Percentiles rank a stretch among this genome's conserved stretches.
These are phyloP conservation scores for Pinus albicaulis DNA, from an alignment of 75 land plant genomes.

Conservation along the genomic window DNA sequence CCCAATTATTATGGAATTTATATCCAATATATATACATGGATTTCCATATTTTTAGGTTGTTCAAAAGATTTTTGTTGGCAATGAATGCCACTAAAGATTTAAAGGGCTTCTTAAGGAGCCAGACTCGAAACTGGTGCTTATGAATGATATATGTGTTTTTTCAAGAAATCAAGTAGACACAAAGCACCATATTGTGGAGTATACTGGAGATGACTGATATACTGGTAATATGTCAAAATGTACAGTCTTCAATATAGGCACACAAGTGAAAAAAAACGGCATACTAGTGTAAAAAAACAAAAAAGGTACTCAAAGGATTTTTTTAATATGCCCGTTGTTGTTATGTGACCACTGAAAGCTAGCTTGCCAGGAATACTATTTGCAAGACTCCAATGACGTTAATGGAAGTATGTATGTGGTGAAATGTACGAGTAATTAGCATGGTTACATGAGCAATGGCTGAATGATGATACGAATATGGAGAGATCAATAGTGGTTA, in stretches of 20 bases:
- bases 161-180: background rate
- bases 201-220: background rate
- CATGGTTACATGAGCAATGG: too few species aligned
- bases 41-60: background rate
- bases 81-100: background rate
- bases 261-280: background rate
- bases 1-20: too few species aligned
- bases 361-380: too few species aligned
- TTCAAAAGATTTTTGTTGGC: background rate
- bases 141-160: background rate
- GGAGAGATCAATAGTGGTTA: too few species aligned
- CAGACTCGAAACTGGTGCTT: background rate
- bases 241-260: background rate
- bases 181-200: background rate
- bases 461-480: too few species aligned
- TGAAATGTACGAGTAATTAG: too few species aligned
- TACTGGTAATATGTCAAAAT: background rate
- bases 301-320: too few species aligned
- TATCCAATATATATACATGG: background rate
- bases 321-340: background rate
- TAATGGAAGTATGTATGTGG: too few species aligned
- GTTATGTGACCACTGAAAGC: too few species aligned
- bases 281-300: too few species aligned
- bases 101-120: background rate
- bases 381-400: too few species aligned